Evolutionary conservation across 208 protist genomes (phyloP).

Genomic region (Leishmania braziliensis): DNA sequence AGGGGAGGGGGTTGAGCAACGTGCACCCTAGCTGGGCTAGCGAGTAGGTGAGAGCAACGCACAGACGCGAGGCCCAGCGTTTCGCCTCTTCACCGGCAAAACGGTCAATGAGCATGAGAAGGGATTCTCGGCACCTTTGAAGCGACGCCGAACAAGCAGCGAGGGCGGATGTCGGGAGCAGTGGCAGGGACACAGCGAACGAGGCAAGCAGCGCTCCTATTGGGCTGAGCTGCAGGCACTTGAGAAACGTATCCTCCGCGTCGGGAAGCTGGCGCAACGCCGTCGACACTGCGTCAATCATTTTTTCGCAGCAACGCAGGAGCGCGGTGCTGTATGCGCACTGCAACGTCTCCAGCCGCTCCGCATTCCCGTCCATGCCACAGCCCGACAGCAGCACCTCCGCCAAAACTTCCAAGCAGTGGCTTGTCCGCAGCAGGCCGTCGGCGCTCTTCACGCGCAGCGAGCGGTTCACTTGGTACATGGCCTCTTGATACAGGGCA

Average conservation of each 20-base stretch:
- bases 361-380: conserved; percentile 9
- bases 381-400: conserved; percentile 59
- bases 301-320: conserved; percentile 66
- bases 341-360: conserved; percentile 30
- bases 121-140: conserved; percentile 68
- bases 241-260: conserved; percentile 33
- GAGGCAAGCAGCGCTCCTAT: conserved; percentile 81
- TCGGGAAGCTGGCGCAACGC: conserved; percentile 53
- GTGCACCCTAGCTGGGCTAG: conserved; percentile 75
- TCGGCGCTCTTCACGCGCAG: conserved; percentile 35
- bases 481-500: conserved; percentile 70
- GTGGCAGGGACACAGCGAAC: conserved; percentile 76
- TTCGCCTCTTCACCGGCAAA: conserved; percentile 22
- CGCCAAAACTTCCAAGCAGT: conserved; percentile 81
- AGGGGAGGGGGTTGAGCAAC: conserved; percentile 38
- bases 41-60: conserved; percentile 71
- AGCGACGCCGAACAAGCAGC: conserved; percentile 45
- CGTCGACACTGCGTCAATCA: conserved; percentile 53
- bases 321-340: conserved; percentile 72
- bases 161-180: conserved; percentile 64
- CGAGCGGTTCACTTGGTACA: conserved; percentile 67
- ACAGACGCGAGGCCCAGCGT: conserved; percentile 60
- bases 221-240: conserved; percentile 62
- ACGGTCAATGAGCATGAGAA: conserved; percentile 56
- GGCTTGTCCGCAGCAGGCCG: conserved; percentile 53